Conservation (phyloP, 306 rosid genomes). For the Biancaea sappan region DNA sequence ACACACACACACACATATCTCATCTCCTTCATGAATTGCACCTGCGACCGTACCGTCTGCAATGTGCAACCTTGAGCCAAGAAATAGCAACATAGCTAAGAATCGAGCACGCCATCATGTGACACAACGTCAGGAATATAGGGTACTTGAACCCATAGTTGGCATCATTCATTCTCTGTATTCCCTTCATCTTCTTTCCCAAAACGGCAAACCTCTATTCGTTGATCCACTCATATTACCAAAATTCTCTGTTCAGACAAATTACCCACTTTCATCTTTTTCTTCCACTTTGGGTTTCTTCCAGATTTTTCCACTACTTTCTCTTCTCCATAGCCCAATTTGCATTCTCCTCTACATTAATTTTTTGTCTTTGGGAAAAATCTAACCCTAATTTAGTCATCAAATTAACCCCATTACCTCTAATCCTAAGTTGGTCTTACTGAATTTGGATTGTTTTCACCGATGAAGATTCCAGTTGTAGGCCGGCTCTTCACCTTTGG, state of each 20-base stretch:
- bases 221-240: neutral
- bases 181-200: slow-evolving; percentile 23
- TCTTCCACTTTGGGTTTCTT: neutral
- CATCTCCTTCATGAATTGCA: slow-evolving; percentile 45
- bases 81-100: slow-evolving; percentile 47
- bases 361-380: neutral
- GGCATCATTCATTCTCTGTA: slow-evolving; percentile 39
- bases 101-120: slow-evolving; percentile 53
- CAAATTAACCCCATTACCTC: no score
- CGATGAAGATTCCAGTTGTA: slow-evolving; percentile 36
- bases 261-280: neutral
- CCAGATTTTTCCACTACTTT: neutral
- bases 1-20: no score
- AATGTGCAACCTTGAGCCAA: slow-evolving; percentile 42
- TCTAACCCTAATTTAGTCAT: neutral
- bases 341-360: neutral
- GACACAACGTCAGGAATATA: slow-evolving; percentile 47
- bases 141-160: slow-evolving; percentile 52
- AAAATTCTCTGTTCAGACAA: slow-evolving; percentile 28
- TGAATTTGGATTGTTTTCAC: neutral
- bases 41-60: slow-evolving; percentile 43
- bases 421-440: neutral
- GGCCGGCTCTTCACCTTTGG: slow-evolving; percentile 39
- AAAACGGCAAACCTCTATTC: slow-evolving; percentile 33
- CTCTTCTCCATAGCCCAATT: neutral